Evolutionary conservation across 805 yeast genomes (phyloP).

Genomic region (Ogataea trehalophila): DNA sequence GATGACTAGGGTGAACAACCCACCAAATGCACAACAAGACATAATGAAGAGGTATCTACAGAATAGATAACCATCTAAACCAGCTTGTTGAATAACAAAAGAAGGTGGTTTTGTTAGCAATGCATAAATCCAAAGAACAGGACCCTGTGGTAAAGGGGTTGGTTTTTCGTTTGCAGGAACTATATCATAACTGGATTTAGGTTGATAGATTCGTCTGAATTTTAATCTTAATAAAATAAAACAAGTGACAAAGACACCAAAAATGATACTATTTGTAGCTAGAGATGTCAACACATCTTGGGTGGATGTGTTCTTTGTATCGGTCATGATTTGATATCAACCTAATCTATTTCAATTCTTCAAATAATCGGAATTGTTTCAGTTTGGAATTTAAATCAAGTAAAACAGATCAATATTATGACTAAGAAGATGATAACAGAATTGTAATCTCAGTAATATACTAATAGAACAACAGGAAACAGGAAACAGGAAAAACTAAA

Average conservation of each 20-base stretch:
- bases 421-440: too few species aligned
- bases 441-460: too few species aligned
- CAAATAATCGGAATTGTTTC: too few species aligned
- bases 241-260: constrained; percentile 51
- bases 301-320: constrained; percentile 49
- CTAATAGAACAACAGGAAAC: too few species aligned
- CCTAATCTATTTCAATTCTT: too few species aligned
- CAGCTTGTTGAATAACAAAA: constrained; percentile 79
- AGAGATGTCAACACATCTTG: constrained; percentile 71
- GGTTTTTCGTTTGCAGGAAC: constrained; percentile 60
- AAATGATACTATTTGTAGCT: constrained; percentile 61
- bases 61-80: constrained; percentile 92
- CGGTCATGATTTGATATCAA: constrained; percentile 15
- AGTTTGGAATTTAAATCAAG: too few species aligned
- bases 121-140: constrained; percentile 64
- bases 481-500: too few species aligned
- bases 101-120: constrained; percentile 63
- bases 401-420: too few species aligned
- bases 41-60: constrained; percentile 67
- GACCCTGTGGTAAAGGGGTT: constrained; percentile 65
- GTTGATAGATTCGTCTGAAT: constrained; percentile 75
- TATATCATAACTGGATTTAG: constrained; percentile 64
- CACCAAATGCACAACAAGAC: constrained; percentile 47
- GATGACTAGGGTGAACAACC: constrained; percentile 57
- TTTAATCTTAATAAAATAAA: constrained; percentile 65